A percentile compares a stretch with the other conserved stretches of the same genome.
These are phyloP conservation scores for Mayamaea pseudoterrestris DNA, from an alignment of 108 stramenopile genomes.

Conservation along the genomic window DNA sequence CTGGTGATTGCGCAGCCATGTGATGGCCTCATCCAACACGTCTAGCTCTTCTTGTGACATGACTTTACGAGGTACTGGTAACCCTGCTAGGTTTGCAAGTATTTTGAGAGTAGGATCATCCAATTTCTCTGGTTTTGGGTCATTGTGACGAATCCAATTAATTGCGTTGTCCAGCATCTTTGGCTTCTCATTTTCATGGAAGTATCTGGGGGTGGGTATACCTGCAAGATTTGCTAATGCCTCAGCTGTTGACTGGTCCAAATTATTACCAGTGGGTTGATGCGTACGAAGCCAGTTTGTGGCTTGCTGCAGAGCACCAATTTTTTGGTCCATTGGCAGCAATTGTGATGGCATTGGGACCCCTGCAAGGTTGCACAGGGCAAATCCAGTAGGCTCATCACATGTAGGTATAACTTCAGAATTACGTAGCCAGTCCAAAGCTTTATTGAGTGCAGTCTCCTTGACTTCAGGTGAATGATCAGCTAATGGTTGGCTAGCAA, in stretches of 20 bases:
- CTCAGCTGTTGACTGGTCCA: background rate
- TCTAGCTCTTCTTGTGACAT: background rate
- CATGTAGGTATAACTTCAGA: background rate
- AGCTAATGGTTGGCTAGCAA: background rate
- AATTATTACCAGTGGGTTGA: background rate
- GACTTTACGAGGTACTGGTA: background rate
- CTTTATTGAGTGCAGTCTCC: slow-evolving; percentile 1
- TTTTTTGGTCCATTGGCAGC: background rate
- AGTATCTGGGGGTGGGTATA: slow-evolving; percentile 1
- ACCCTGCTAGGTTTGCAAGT: slow-evolving; percentile 3
- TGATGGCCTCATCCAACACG: background rate
- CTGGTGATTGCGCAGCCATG: slow-evolving; percentile 3
- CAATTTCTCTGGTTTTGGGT: background rate
- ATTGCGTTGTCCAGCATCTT: slow-evolving; percentile 18
- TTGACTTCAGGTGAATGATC: slow-evolving; percentile 6
- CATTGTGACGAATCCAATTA: slow-evolving; percentile 18
- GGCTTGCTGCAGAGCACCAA: slow-evolving; percentile 1
- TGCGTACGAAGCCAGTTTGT: slow-evolving; percentile 19
- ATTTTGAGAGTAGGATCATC: slow-evolving; percentile 3
- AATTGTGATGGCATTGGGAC: background rate
- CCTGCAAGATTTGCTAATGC: slow-evolving; percentile 8
- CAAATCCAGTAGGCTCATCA: slow-evolving; percentile 5
- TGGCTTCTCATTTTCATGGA: background rate
- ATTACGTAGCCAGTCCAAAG: slow-evolving; percentile 6
- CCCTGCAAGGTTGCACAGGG: slow-evolving; percentile 3